These are phyloP conservation scores for Miscanthus lutarioriparius DNA, from an alignment of 176 grass and related monocot species.

Conservation along the genomic window DNA sequence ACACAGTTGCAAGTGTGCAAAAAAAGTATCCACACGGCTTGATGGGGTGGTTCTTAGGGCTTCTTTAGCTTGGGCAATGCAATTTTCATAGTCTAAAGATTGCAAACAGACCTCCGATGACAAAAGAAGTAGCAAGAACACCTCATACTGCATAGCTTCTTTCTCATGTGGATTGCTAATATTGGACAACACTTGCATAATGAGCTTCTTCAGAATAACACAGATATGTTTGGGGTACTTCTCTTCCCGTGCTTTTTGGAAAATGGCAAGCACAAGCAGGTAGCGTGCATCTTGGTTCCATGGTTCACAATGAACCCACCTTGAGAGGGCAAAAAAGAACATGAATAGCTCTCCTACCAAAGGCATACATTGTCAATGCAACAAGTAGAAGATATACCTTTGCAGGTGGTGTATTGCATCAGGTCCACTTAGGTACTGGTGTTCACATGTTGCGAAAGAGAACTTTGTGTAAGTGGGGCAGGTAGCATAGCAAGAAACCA, in stretches of 20 bases:
- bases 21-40: conserved; percentile 51
- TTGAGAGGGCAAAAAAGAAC: conserved; percentile 26
- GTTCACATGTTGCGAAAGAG: conserved; percentile 79
- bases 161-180: conserved; percentile 41
- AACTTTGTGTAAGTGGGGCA: conserved; percentile 65
- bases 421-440: conserved; percentile 46
- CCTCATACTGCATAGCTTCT: conserved; percentile 45
- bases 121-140: conserved; percentile 61
- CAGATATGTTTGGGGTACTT: conserved; percentile 68
- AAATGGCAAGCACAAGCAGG: conserved; percentile 70
- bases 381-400: conserved; percentile 57
- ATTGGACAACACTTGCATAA: conserved; percentile 62
- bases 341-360: conserved; percentile 20
- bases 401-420: conserved; percentile 54
- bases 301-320: conserved; percentile 85
- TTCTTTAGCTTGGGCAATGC: conserved; percentile 56
- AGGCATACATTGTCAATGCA: conserved; percentile 15
- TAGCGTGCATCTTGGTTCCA: conserved; percentile 82
- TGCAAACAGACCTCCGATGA: conserved; percentile 87
- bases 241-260: conserved; percentile 86
- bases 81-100: conserved; percentile 50
- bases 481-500: conserved; percentile 75
- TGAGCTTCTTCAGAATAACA: conserved; percentile 57
- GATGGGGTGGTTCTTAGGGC: conserved; percentile 43
- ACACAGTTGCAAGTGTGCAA: conserved; percentile 79